Conservation (phyloP, 176 grass and related monocot species). For the Phoenix roebelenii region DNA sequence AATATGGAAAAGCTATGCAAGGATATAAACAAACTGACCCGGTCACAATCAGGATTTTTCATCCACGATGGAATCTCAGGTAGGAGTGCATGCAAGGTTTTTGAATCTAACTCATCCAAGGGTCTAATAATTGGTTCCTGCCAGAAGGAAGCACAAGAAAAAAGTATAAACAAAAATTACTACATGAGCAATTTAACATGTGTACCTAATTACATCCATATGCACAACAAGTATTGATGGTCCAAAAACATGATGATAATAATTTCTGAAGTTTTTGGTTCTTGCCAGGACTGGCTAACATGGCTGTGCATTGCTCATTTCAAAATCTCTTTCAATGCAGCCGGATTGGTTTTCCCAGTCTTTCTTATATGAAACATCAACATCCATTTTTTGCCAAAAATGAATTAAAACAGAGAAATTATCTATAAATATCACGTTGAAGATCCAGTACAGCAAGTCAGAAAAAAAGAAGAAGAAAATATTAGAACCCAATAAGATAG, state of each 20-base stretch:
- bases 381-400: no score
- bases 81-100: conserved; percentile 39
- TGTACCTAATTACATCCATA: conserved; percentile 1
- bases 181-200: background rate
- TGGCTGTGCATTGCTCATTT: no score
- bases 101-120: conserved; percentile 51
- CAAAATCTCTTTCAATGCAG: no score
- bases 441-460: no score
- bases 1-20: background rate
- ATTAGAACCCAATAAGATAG: no score
- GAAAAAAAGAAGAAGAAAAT: no score
- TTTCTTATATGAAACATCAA: no score
- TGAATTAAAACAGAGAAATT: no score
- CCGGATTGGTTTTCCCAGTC: no score
- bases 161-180: background rate
- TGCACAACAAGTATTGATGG: background rate
- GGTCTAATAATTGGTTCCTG: conserved; percentile 66
- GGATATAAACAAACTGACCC: conserved; percentile 26
- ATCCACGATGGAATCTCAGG: conserved; percentile 84
- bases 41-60: conserved; percentile 84
- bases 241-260: background rate
- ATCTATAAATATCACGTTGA: no score
- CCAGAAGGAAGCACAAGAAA: conserved; percentile 16
- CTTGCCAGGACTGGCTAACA: no score
- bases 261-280: no score